Evolutionary conservation across 306 rosid genomes (phyloP).

Genomic region (Cicer arietinum): DNA sequence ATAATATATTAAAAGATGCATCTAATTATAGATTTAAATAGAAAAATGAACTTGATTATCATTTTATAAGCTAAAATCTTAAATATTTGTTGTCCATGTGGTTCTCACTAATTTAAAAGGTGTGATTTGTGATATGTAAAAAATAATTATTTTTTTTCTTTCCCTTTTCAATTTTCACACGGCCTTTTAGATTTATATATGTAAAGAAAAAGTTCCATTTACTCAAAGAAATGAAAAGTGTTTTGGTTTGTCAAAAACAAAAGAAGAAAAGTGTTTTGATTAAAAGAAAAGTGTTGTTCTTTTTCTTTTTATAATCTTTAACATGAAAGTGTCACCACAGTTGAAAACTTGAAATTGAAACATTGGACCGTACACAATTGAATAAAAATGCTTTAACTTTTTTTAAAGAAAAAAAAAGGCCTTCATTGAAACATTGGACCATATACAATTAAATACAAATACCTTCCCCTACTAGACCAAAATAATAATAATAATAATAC

Average conservation of each 20-base stretch:
- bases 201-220: neutral
- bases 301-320: neutral
- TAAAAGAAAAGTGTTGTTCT: constrained; percentile 14
- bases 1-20: too few relatives aligned
- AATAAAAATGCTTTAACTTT: neutral
- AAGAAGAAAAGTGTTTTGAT: neutral
- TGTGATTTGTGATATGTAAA: neutral
- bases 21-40: too few relatives aligned
- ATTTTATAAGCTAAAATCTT: too few relatives aligned
- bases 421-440: too few relatives aligned
- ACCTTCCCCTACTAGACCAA: too few relatives aligned
- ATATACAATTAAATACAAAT: too few relatives aligned
- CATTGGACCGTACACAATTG: constrained; percentile 42
- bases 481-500: too few relatives aligned
- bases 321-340: constrained; percentile 3
- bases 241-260: neutral
- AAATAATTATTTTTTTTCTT: neutral
- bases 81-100: too few relatives aligned
- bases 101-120: neutral
- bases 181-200: neutral
- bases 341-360: constrained; percentile 3
- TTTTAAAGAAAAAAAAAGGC: too few relatives aligned
- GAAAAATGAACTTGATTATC: too few relatives aligned
- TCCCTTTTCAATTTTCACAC: neutral
- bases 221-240: constrained; percentile 23